A percentile compares a stretch with the other conserved stretches of the same genome.
These are phyloP conservation scores for Epichloe festucae DNA, from an alignment of 2,329 filamentous ascomycete genomes.

Conservation along the genomic window DNA sequence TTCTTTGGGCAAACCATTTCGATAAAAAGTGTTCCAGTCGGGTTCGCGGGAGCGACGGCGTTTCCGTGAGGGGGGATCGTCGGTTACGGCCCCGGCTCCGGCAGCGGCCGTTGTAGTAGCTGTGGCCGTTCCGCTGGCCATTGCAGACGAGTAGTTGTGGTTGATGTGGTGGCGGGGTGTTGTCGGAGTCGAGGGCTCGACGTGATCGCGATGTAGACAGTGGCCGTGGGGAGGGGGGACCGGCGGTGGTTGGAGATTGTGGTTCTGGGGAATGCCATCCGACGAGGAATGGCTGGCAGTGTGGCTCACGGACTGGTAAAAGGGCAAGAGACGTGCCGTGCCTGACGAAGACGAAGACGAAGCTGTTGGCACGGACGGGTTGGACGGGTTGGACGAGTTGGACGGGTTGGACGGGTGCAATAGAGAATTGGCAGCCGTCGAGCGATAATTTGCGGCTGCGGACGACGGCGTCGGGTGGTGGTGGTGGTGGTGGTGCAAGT, in stretches of 20 bases:
- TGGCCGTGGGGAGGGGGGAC: conserved; percentile 19
- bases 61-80: conserved; percentile 28
- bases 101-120: conserved; percentile 9
- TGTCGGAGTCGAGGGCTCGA: conserved; percentile 13
- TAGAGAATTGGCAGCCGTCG: conserved; percentile 15
- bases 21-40: conserved; percentile 72
- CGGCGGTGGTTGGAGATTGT: conserved; percentile 16
- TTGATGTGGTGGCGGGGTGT: conserved; percentile 5
- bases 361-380: conserved; percentile 10
- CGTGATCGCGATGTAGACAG: conserved; percentile 8
- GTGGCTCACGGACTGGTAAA: conserved; percentile 13
- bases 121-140: conserved; percentile 9
- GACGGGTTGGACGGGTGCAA: conserved; percentile 10
- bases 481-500: conserved; percentile 7
- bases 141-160: conserved; percentile 12
- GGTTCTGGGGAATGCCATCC: conserved; percentile 17
- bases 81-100: conserved; percentile 17
- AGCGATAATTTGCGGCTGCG: conserved; percentile 14
- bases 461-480: neutral
- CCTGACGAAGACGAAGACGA: conserved; percentile 14
- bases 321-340: conserved; percentile 14
- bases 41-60: conserved; percentile 49
- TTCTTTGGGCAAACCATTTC: conserved; percentile 71
- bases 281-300: conserved; percentile 17
- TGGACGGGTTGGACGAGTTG: conserved; percentile 3